Evolutionary conservation across 306 rosid species (phyloP), one percentile per base, ranked within the genome.

Genomic region (Castanea mollissima): DNA sequence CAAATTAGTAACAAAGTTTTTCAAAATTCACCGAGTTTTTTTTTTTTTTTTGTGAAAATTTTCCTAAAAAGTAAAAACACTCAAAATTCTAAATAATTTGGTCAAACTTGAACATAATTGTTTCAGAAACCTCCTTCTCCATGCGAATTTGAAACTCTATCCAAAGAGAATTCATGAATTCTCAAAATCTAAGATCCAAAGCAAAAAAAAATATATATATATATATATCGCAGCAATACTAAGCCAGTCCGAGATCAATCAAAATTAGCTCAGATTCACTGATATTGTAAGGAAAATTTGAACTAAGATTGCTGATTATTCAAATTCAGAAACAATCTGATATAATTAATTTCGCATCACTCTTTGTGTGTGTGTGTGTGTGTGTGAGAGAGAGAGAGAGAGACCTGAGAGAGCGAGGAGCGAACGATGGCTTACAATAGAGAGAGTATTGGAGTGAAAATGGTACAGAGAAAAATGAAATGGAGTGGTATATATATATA

Each of bases 361-460:
- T 19, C 2, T 71, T 72, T 3, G 77, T 10, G 49, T 1, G 60
- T 12, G 79, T 4, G 32, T 2, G 62, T 14, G 68, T 23, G 23
- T 23, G 23, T 0, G 23, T 20, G 80, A 54, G 54, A 10, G 65
- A 44, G 58, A 44, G 73, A 56, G 51, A 67, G 77, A 60, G 38
- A 23, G 69, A 85, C 78, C 77, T 62, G 54, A 58, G 75, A 29
- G 85, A 76, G 41, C 59, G 35, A 79, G 64, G 82, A 29, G 55
- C 23, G 38, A 35, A 31, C 3, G 54, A 4, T 1, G 74, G 65
- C 38, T 57, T 6, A 14, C 19, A 32, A 71, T 6, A 69, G 29
- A 82, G 75, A 74, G 84, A 59, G 6, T 51, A 35, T 29, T 74
- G 75, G 65, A 56, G 38, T 46, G 44, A 67, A 72, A 52, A 41